Base-by-base conservation (phyloP, 345 rosid species). In the Gossypium raimondii region DNA sequence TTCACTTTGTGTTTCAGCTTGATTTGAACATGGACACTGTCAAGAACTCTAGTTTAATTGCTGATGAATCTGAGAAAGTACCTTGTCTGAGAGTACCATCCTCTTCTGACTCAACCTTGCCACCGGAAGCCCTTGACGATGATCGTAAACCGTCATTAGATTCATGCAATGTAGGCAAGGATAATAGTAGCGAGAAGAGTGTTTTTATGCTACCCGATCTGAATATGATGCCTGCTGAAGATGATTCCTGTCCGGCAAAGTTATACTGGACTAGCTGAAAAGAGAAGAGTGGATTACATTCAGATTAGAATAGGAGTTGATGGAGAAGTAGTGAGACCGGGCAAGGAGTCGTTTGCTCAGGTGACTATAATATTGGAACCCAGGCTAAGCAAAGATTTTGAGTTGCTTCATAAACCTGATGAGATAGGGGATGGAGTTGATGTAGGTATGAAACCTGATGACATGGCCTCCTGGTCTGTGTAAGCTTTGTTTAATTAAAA, bases 151-250 rank as follows among this genome's bases (percentile, higher is more conserved):
- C 67, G 27, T n/a, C 10, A 44, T 72, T 77, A 6, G 83, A 82
- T 56, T 57, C 86, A 17, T 68, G 75, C 38, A 73, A 82, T 63
- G 62, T 52, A 0, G 67, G 67, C 25, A 76, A 83, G 65, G 74
- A 61, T 43, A 57, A 1, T 14, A 13, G 62, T 12, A 45, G 68
- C 0, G 72, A 5, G 25, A 75, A 80, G 14, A 68, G 80, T 75
- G 68, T 73, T 22, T 86, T 86, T 79, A 2, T 86, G 62, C 74
- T 89, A 9, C 98, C 98, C 43, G 98, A 93, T 86, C 85, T 93
- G 62, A 93, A 93, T 70, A 86, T 87, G 90, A 76, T 76, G 78
- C 94, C 92, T 1, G 60, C 64, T 0, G 97, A 84, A 20, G 92
- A 81, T 73, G 92, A 87, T 4, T 73, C 81, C 41, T 64, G 75